A percentile compares a stretch with the other conserved stretches of the same genome.
Conservation (phyloP, 306 rosid species). For the Bauhinia variegata region DNA sequence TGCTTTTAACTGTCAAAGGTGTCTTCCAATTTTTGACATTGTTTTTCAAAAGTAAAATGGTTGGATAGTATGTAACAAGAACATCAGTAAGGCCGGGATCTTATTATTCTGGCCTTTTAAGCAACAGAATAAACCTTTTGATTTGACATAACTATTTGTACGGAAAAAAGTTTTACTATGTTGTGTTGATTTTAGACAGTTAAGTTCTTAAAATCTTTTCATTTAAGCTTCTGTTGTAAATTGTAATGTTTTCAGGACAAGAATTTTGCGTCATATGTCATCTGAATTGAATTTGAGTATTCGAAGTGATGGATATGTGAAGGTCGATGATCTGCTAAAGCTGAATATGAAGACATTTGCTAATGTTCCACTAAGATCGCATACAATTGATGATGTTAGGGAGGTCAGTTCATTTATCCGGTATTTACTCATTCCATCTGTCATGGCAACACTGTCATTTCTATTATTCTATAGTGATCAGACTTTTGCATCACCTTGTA, state of each 20-base stretch:
- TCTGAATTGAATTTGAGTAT: conserved; percentile 74
- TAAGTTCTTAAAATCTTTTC: background rate
- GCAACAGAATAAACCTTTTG: background rate
- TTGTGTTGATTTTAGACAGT: background rate
- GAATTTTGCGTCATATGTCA: conserved; percentile 89
- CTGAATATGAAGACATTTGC: conserved; percentile 80
- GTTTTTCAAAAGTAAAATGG: background rate
- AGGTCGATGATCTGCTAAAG: conserved; percentile 72
- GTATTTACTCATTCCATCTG: conserved; percentile 13
- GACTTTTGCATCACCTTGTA: conserved; percentile 13
- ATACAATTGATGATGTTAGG: conserved; percentile 78
- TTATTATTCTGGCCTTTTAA: conserved; percentile 6
- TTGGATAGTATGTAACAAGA: background rate
- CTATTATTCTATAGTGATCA: conserved; percentile 23
- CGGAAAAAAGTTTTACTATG: background rate
- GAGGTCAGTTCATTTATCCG: conserved; percentile 63
- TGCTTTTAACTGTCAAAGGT: background rate
- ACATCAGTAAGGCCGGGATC: background rate
- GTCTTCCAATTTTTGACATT: background rate
- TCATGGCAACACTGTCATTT: conserved; percentile 7
- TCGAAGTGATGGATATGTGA: conserved; percentile 81
- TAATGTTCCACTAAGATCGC: conserved; percentile 69
- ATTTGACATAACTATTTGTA: conserved; percentile 3
- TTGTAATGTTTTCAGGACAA: conserved; percentile 56
- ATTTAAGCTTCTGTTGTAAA: background rate